Evolutionary conservation across 1,139 yeast genomes (phyloP), one percentile per base, ranked within the genome.

Genomic region (Fermentozyma sake): DNA sequence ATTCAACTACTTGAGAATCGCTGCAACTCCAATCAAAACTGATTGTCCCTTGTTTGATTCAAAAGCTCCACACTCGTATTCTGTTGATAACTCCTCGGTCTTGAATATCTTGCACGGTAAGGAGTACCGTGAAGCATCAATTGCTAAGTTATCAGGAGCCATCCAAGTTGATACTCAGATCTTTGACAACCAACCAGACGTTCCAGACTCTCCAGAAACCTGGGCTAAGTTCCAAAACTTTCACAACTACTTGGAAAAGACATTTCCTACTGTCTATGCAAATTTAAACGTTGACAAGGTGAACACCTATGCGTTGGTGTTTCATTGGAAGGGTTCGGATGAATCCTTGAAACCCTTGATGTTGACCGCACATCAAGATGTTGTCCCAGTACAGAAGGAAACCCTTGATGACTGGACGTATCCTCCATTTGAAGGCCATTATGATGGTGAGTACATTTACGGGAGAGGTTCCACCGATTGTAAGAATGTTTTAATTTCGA

Each of bases 321-420:
- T 66, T 46, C 69, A 78, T 15, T 79, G 85, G 80, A 55, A 72
- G 39, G 94, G 94, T 12, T 46, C 71, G 0, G 57, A 76, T 33
- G 24, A 50, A 4, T 35, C 46, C 4, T 58, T 79, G 44, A 76
- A 79, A 48, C 95, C 95, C 4, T 40, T 79, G 8, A 48, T 84
- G 50, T 58, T 83, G 23, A 71, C 79, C 52, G 87, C 91, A 3
- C 95, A 85, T 52, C 84, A 77, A 48, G 95, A 84, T 48, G 84
- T 79, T 4, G 95, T 84, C n/a, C 95, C 95, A 1, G 83, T 83
- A n/a, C 78, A 76, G 43, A 50, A 57, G 16, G 76, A 63, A 14
- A 72, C 85, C 9, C 49, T 68, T 23, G 61, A 51, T 19, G 61
- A 68, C 27, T 84, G 95, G 95, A 65, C 60, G 3, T 68, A 75